A percentile compares a stretch with the other conserved stretches of the same genome.
Conservation (phyloP, 106 monocot species). For the Iris macrosiphon region DNA sequence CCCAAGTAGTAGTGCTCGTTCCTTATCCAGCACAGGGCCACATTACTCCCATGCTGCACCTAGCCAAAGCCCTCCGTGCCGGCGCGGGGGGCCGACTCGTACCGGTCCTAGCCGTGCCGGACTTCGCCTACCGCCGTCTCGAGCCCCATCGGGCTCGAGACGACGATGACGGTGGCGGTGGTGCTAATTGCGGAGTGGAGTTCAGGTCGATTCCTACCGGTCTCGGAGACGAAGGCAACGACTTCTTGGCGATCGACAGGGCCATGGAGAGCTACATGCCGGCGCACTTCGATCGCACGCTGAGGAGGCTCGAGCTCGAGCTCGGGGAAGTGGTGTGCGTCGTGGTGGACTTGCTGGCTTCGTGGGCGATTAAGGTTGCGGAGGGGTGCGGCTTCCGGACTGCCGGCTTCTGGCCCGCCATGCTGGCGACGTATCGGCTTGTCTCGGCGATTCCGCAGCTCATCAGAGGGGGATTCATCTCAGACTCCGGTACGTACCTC, state of each 20-base stretch:
- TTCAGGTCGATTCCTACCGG: slow-evolving; percentile 32
- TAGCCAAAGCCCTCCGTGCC: slow-evolving; percentile 30
- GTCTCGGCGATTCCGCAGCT: slow-evolving; percentile 51
- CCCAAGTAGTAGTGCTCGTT: slow-evolving; percentile 34
- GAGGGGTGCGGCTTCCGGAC: slow-evolving; percentile 21
- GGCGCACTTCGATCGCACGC: slow-evolving; percentile 19
- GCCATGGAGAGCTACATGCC: slow-evolving; percentile 59
- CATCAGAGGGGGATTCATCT: slow-evolving; percentile 40
- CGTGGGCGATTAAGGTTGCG: slow-evolving; percentile 62
- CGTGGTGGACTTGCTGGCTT: slow-evolving; percentile 67
- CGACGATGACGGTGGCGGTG: background rate
- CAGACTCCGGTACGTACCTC: background rate
- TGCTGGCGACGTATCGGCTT: slow-evolving; percentile 47
- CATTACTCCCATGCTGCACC: slow-evolving; percentile 57
- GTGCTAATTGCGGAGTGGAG: slow-evolving; percentile 4
- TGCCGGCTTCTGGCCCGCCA: slow-evolving; percentile 79
- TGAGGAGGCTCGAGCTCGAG: background rate
- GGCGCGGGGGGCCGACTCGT: slow-evolving; percentile 35
- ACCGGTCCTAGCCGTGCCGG: slow-evolving; percentile 35
- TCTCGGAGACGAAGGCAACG: slow-evolving; percentile 4
- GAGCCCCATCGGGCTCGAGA: background rate
- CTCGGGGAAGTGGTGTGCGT: slow-evolving; percentile 17
- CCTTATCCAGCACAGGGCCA: slow-evolving; percentile 80
- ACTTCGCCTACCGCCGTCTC: slow-evolving; percentile 44
- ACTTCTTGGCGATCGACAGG: slow-evolving; percentile 35